Base-by-base conservation (phyloP, 2,329 filamentous ascomycete species). In the Exophiala calicioides region DNA sequence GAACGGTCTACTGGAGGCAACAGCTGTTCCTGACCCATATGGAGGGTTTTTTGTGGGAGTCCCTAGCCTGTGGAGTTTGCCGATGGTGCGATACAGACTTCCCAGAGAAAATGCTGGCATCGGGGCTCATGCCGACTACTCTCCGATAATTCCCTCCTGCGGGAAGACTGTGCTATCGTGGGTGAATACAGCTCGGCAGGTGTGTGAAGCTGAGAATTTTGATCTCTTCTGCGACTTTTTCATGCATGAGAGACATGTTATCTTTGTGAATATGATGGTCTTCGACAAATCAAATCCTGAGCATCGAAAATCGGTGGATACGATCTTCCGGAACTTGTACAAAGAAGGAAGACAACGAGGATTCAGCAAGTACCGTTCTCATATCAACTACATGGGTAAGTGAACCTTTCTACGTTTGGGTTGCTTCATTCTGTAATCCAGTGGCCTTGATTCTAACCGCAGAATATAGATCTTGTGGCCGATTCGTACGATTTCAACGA, bases 201-300 rank as follows among this genome's bases (percentile, higher is more conserved):
- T 54, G 9, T 54, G 47, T 30, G 51, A 54, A 43, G 36, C 23
- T n/a, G 12, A 51, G 19, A 37, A 39, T 3, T 51, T 54, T 30
- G 51, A 54, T 26, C 35, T 54, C 18, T 54, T 54, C 35, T 54
- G 51, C 37, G 51, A 54, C 27, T 54, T 54, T 16, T 54, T 54
- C 24, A 54, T 54, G 51, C 51, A 54, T 31, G 51, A 54, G 21
- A 37, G 51, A 21, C 51, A 54, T 38, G 26, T 54, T 29, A 54
- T 54, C 30, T 54, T 54, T 23, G 51, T 54, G 27, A 54, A 54
- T 19, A 50, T 54, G 47, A 50, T 50, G 47, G 47, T 51, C 4
- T 50, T 54, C 34, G 51, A 54, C 39, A 54, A 54, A 26, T 30
- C 51, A 1, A 44, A 51, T 15, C 33, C 47, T 5, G 35, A 44